Conservation (phyloP, 495 filamentous ascomycete genomes). For the Lichina pygmaea region DNA sequence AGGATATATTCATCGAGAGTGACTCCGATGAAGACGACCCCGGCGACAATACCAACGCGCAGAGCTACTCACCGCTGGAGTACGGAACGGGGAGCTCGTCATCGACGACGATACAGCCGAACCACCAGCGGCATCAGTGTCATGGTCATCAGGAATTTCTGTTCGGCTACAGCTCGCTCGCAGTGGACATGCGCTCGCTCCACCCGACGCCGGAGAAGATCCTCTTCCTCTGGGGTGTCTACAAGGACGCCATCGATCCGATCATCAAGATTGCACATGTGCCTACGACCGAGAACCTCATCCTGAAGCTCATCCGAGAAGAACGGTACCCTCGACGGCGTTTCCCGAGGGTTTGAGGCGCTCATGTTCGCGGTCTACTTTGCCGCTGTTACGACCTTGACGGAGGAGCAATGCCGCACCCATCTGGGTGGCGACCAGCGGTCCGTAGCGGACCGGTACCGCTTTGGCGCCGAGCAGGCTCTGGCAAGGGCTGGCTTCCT, state of each 20-base stretch:
- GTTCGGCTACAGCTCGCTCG: conserved; percentile 13
- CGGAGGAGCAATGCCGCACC: conserved; percentile 19
- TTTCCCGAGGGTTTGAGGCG: conserved; percentile 37
- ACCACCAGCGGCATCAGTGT: conserved; percentile 7
- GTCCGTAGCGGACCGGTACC: conserved; percentile 33
- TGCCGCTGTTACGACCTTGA: conserved; percentile 41
- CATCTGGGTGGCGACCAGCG: conserved; percentile 29
- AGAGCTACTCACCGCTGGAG: conserved; percentile 15
- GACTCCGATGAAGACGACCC: background rate
- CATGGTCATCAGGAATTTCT: conserved; percentile 13
- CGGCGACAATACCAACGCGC: background rate
- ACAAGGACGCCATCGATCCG: conserved; percentile 42
- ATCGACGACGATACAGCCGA: conserved; percentile 19
- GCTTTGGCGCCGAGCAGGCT: conserved; percentile 58
- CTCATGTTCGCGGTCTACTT: conserved; percentile 62
- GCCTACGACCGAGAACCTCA: conserved; percentile 24
- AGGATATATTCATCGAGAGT: background rate
- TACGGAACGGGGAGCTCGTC: conserved; percentile 13
- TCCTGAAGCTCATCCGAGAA: conserved; percentile 1
- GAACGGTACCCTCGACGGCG: conserved; percentile 22
- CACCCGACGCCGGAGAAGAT: conserved; percentile 14
- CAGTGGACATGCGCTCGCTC: conserved; percentile 1
- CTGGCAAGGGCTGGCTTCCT: conserved; percentile 49
- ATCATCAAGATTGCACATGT: conserved; percentile 41
- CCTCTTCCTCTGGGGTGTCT: conserved; percentile 30